These are phyloP conservation scores for Boeremia exigua DNA, from an alignment of 2,329 filamentous ascomycete species.

Conservation along the genomic window DNA sequence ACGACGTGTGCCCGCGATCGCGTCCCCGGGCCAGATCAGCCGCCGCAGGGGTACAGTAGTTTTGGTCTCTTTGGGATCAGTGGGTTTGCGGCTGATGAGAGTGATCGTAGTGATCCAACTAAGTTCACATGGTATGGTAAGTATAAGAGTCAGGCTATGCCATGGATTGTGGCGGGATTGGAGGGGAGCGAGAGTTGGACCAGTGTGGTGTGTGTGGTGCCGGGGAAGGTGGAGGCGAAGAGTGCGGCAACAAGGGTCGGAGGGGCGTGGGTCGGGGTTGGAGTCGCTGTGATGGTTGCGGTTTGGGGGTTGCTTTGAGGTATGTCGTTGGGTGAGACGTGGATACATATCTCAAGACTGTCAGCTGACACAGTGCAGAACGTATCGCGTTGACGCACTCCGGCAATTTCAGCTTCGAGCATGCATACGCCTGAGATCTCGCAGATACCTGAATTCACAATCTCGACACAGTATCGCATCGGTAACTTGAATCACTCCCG, in stretches of 20 bases:
- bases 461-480: too few species aligned
- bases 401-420: too few species aligned
- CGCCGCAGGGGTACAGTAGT: not conserved
- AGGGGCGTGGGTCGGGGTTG: not conserved
- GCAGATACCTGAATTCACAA: too few species aligned
- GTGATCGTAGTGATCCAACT: not conserved
- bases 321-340: too few species aligned
- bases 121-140: conserved; percentile 4
- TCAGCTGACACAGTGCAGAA: too few species aligned
- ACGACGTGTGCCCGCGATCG: not conserved
- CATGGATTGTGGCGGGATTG: not conserved
- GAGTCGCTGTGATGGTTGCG: not conserved
- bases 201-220: not conserved
- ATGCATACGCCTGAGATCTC: too few species aligned
- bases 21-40: not conserved
- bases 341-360: too few species aligned
- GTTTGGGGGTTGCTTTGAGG: too few species aligned
- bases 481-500: too few species aligned
- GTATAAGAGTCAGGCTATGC: not conserved
- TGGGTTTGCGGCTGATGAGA: not conserved
- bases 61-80: not conserved
- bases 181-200: not conserved
- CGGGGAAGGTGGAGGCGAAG: not conserved
- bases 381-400: too few species aligned
- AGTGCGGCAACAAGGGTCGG: not conserved